Percentiles rank a stretch among this genome's conserved stretches.
Conservation (phyloP, 805 yeast genomes). For the Blastobotrys attinorum region DNA sequence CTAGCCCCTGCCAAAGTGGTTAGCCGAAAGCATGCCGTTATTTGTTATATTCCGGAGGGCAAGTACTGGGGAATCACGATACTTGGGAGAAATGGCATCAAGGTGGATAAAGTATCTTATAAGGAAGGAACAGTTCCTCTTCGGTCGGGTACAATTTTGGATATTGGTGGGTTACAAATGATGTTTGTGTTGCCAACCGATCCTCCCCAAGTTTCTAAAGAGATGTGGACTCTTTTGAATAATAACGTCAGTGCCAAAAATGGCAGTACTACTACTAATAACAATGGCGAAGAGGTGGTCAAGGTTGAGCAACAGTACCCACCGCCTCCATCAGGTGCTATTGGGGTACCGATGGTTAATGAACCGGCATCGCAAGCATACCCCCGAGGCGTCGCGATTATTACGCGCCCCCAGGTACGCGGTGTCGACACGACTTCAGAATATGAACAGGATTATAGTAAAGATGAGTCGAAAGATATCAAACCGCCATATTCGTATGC, state of each 20-base stretch:
- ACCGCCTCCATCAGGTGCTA: background rate
- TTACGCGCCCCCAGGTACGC: slow-evolving; percentile 34
- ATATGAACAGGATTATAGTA: slow-evolving; percentile 46
- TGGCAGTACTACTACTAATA: background rate
- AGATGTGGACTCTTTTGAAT: background rate
- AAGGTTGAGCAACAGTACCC: too few relatives aligned
- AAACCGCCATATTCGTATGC: slow-evolving; percentile 98
- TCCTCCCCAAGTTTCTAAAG: slow-evolving; percentile 53
- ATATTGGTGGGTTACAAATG: slow-evolving; percentile 97
- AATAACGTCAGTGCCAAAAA: background rate
- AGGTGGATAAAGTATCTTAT: slow-evolving; percentile 62
- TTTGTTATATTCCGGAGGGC: slow-evolving; percentile 62
- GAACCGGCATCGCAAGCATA: slow-evolving; percentile 17
- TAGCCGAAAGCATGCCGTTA: slow-evolving; percentile 80
- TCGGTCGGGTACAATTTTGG: slow-evolving; percentile 82
- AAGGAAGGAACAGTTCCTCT: slow-evolving; percentile 40
- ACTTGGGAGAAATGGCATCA: slow-evolving; percentile 87
- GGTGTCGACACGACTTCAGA: slow-evolving; percentile 25
- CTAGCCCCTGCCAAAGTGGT: slow-evolving; percentile 98
- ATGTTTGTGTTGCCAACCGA: slow-evolving; percentile 95
- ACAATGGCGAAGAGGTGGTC: too few relatives aligned
- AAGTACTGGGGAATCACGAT: slow-evolving; percentile 84
- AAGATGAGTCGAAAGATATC: slow-evolving; percentile 83
- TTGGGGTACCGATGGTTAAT: background rate
- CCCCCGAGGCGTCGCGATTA: slow-evolving; percentile 36